Percentiles rank a stretch among this genome's conserved stretches.
These are phyloP conservation scores for Pisolithus microcarpus DNA, from an alignment of 768 basidiomycete genomes.

Conservation along the genomic window DNA sequence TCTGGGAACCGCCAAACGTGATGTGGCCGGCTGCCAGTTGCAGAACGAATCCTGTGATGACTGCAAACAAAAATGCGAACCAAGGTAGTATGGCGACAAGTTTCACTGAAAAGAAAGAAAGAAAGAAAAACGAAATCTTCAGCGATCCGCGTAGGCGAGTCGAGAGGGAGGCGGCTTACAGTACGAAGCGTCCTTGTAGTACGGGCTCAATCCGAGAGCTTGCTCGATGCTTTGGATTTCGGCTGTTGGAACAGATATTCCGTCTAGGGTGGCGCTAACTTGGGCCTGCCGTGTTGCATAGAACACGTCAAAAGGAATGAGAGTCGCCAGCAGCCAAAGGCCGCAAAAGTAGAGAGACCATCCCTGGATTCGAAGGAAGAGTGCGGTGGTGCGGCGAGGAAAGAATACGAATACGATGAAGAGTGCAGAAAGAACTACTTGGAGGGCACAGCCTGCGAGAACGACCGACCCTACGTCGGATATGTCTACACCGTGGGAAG, in stretches of 20 bases:
- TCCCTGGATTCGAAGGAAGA: constrained; percentile 28
- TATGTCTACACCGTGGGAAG: constrained; percentile 27
- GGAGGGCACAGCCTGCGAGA: constrained; percentile 29
- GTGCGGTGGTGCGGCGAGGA: constrained; percentile 2
- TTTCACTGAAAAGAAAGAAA: constrained; percentile 42
- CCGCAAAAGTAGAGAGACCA: constrained; percentile 35
- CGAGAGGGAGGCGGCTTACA: constrained; percentile 29
- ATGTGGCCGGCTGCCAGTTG: constrained; percentile 23
- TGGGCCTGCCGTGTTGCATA: constrained; percentile 39
- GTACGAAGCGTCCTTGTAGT: constrained; percentile 41
- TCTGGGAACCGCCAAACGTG: background rate
- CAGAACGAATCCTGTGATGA: constrained; percentile 30
- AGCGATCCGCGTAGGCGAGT: no score
- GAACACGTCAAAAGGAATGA: constrained; percentile 42
- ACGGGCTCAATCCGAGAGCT: constrained; percentile 32
- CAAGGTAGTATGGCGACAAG: constrained; percentile 47
- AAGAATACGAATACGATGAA: constrained; percentile 19
- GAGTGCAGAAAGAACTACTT: constrained; percentile 26
- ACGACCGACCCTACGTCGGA: constrained; percentile 32
- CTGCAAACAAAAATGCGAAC: constrained; percentile 39
- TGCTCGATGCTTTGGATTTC: constrained; percentile 32
- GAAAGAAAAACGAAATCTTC: background rate
- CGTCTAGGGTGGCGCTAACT: constrained; percentile 37
- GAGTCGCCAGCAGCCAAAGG: constrained; percentile 42
- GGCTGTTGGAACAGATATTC: constrained; percentile 28